phyloP scores from a whole-genome alignment of 306 rosid species.

The Quercus berberidifolia region DNA sequence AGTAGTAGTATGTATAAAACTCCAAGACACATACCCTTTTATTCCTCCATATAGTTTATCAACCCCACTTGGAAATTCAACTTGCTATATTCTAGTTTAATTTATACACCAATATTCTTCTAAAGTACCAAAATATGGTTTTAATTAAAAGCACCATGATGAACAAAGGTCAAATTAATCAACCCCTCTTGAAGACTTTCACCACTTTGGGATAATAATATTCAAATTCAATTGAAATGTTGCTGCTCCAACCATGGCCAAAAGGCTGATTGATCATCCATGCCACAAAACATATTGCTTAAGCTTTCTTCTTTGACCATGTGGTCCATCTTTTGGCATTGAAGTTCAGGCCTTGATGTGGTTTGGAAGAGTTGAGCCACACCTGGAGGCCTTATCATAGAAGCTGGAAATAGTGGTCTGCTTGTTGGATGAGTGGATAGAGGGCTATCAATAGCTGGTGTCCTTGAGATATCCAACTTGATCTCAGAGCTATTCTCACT shows the following conservation, averaged over 20 bases:
- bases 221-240: conserved; percentile 60
- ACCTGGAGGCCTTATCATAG: conserved; percentile 50
- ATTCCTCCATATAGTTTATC: conserved; percentile 44
- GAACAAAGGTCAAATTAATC: conserved; percentile 26
- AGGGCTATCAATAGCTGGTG: conserved; percentile 83
- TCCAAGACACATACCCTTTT: conserved; percentile 32
- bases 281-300: conserved; percentile 82
- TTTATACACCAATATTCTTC: conserved; percentile 44
- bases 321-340: conserved; percentile 67
- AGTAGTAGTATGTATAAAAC: not conserved
- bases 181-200: conserved; percentile 25
- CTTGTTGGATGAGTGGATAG: conserved; percentile 51
- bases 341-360: conserved; percentile 70
- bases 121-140: conserved; percentile 38
- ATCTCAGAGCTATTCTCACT: conserved; percentile 97
- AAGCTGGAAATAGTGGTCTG: conserved; percentile 58
- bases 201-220: no score
- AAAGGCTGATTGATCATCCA: conserved; percentile 91
- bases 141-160: conserved; percentile 22
- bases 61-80: conserved; percentile 42
- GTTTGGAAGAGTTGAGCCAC: conserved; percentile 78
- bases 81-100: conserved; percentile 51
- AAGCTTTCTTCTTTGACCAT: conserved; percentile 75
- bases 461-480: conserved; percentile 85
- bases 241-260: conserved; percentile 99